Percentiles rank a stretch among this genome's conserved stretches.
These are phyloP conservation scores for Xanthoparmelia taractica DNA, from an alignment of 495 filamentous ascomycete species.

Conservation along the genomic window DNA sequence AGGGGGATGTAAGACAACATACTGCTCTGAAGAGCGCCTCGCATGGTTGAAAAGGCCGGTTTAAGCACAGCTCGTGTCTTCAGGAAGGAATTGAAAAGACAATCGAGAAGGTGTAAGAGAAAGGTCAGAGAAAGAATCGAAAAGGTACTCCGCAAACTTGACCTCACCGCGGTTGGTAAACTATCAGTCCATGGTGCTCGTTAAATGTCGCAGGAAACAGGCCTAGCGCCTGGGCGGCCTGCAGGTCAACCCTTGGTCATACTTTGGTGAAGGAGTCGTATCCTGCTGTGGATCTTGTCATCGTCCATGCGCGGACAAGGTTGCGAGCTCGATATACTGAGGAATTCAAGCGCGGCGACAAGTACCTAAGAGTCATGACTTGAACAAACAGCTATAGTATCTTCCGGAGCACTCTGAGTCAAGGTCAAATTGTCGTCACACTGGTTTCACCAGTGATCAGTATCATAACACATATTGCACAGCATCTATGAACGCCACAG, in stretches of 20 bases:
- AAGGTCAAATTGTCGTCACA: neutral
- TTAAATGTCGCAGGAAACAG: neutral
- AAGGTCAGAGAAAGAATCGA: neutral
- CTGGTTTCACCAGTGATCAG: neutral
- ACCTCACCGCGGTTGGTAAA: neutral
- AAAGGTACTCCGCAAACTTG: neutral
- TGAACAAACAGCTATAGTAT: neutral
- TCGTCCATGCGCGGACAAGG: neutral
- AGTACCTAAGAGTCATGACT: neutral
- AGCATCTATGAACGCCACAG: neutral
- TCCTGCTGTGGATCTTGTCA: neutral
- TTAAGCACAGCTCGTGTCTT: neutral
- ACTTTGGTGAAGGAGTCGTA: neutral
- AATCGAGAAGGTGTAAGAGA: neutral
- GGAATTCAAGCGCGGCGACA: neutral
- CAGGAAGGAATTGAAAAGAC: neutral
- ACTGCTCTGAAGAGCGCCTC: neutral
- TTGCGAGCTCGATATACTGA: neutral
- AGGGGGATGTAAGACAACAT: neutral
- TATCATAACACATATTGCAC: neutral
- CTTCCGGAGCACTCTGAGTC: neutral
- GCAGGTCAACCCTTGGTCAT: neutral
- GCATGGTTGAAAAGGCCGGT: neutral
- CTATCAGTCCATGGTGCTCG: neutral
- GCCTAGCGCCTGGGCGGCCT: neutral